phyloP scores from a whole-genome alignment of 2,329 filamentous ascomycete genomes.

The Nothophoma quercina region DNA sequence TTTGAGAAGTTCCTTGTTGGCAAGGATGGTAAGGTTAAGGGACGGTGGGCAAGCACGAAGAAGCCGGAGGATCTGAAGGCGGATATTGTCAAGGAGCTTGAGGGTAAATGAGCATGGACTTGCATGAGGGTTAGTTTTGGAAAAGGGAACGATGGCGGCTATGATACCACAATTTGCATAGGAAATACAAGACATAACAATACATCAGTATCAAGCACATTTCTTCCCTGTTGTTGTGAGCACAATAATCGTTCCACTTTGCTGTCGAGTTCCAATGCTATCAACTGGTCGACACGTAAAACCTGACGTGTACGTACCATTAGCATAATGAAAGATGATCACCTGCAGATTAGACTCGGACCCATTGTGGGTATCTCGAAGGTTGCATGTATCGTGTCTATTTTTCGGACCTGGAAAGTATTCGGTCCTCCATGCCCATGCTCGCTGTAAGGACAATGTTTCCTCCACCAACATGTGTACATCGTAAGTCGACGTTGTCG shows the following conservation, averaged over 20 bases:
- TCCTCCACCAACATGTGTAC: background rate
- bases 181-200: background rate
- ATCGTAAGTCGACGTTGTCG: background rate
- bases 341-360: background rate
- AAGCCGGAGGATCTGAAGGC: slow-evolving; percentile 84
- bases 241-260: no score
- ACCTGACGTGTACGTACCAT: no score
- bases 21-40: slow-evolving; percentile 83
- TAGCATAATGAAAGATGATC: background rate
- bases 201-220: no score
- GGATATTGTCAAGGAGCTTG: slow-evolving; percentile 76
- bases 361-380: slow-evolving; percentile 32
- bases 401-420: slow-evolving; percentile 3
- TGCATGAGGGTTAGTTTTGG: no score
- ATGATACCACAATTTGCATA: slow-evolving; percentile 21
- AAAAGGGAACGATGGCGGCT: background rate
- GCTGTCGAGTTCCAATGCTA: no score
- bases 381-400: slow-evolving; percentile 24
- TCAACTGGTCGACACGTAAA: no score
- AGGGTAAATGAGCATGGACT: slow-evolving; percentile 16
- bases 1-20: slow-evolving; percentile 98
- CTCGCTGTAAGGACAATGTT: slow-evolving; percentile 10
- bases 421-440: slow-evolving; percentile 10
- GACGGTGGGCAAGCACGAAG: slow-evolving; percentile 84
- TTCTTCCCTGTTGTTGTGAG: no score